These are phyloP conservation scores for Coemansia sp. DNA, from an alignment of 192 early-diverging fungal species.

Conservation along the genomic window DNA sequence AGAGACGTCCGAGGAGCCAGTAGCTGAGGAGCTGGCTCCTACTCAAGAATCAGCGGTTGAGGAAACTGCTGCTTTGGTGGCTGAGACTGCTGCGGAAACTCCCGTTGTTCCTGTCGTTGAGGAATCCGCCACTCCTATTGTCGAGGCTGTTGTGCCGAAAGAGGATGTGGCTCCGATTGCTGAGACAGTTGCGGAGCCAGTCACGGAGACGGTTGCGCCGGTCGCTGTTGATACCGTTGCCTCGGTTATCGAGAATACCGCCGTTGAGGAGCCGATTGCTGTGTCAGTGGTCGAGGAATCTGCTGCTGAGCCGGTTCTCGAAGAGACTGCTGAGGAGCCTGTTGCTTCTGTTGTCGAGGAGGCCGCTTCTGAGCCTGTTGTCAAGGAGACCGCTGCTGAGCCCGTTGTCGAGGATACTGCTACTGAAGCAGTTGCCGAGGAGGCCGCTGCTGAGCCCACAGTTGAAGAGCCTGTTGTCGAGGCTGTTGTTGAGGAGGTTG, in stretches of 20 bases:
- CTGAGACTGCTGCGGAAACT: not conserved
- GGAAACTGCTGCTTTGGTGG: constrained; percentile 2
- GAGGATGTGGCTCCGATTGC: not conserved
- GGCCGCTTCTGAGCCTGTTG: not conserved
- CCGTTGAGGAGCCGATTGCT: not conserved
- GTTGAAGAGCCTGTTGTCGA: not conserved
- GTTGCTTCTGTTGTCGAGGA: not conserved
- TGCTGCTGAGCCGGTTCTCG: not conserved
- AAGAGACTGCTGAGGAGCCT: not conserved
- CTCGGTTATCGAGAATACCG: not conserved
- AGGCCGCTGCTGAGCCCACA: not conserved
- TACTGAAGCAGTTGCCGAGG: not conserved
- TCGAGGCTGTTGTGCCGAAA: not conserved
- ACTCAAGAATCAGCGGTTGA: constrained; percentile 7
- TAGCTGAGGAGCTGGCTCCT: not conserved
- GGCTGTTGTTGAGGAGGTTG: constrained; percentile 6
- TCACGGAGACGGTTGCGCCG: not conserved
- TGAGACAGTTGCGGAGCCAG: not conserved
- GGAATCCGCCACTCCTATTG: not conserved
- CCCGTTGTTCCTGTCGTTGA: not conserved
- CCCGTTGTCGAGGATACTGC: not conserved
- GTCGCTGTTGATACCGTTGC: not conserved
- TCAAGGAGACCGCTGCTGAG: not conserved
- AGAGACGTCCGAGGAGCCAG: not conserved
- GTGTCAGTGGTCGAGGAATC: not conserved